These are phyloP conservation scores for Venturia oleaginea DNA, from an alignment of 2,329 filamentous ascomycete genomes.

Conservation along the genomic window DNA sequence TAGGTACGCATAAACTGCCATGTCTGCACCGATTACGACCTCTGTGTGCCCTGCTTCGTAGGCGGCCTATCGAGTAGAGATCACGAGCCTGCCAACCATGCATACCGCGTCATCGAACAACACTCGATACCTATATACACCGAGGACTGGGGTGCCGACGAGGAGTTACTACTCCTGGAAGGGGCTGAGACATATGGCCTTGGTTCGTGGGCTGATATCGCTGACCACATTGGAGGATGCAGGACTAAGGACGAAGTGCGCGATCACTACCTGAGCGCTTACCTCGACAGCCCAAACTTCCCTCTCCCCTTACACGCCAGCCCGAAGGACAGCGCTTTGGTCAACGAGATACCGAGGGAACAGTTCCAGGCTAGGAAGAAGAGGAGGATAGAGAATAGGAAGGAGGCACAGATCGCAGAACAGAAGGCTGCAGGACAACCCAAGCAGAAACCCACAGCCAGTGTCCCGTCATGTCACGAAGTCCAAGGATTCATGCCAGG, in stretches of 20 bases:
- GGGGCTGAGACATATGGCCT: conserved; percentile 93
- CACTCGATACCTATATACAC: conserved; percentile 97
- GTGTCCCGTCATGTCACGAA: conserved; percentile 92
- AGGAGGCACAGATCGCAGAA: conserved; percentile 76
- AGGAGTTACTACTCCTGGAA: conserved; percentile 87
- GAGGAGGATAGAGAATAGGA: conserved; percentile 80
- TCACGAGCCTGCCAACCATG: conserved; percentile 78
- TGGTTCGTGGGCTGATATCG: conserved; percentile 95
- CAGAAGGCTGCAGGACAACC: conserved; percentile 78
- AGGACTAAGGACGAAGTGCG: conserved; percentile 90
- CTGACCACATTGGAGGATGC: conserved; percentile 94
- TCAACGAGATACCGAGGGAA: conserved; percentile 74
- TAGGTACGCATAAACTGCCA: conserved; percentile 94
- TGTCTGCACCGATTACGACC: conserved; percentile 85
- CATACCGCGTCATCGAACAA: conserved; percentile 92
- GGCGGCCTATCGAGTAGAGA: conserved; percentile 70
- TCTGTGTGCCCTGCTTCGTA: conserved; percentile 91
- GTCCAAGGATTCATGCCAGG: conserved; percentile 99
- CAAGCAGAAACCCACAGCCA: conserved; percentile 92
- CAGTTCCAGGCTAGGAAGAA: conserved; percentile 93
- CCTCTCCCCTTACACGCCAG: conserved; percentile 81
- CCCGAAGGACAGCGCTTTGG: conserved; percentile 68
- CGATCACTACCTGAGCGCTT: conserved; percentile 85
- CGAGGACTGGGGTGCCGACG: conserved; percentile 91
- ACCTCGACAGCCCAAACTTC: conserved; percentile 73